A percentile compares a stretch with the other conserved stretches of the same genome.
Evolutionary conservation across 177 flowering plant genomes (phyloP).

Genomic region (Vitis hybrid): DNA sequence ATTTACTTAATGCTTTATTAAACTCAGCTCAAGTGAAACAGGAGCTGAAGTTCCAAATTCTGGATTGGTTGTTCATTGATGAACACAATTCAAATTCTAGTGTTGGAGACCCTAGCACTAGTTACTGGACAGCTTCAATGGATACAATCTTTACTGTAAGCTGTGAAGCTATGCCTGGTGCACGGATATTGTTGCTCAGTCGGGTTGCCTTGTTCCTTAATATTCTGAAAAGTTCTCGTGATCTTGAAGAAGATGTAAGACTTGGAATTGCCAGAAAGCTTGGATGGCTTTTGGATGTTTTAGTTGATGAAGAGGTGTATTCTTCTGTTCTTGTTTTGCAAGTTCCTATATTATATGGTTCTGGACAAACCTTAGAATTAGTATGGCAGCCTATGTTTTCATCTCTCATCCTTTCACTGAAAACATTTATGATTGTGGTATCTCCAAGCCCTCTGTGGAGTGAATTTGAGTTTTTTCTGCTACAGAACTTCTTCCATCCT

Average conservation of each 20-base stretch:
- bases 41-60: conserved; percentile 51
- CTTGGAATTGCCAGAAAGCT: conserved; percentile 58
- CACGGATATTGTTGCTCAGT: conserved; percentile 43
- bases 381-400: conserved; percentile 61
- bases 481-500: conserved; percentile 77
- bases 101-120: conserved; percentile 12
- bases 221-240: conserved; percentile 57
- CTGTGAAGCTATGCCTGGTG: conserved; percentile 35
- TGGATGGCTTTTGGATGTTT: conserved; percentile 53
- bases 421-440: conserved; percentile 63
- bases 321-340: conserved; percentile 51
- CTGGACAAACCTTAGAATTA: conserved; percentile 38
- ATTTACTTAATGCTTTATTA: conserved; percentile 61
- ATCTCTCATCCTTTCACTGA: conserved; percentile 54
- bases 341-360: conserved; percentile 44
- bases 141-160: conserved; percentile 41
- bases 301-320: conserved; percentile 68
- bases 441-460: conserved; percentile 57
- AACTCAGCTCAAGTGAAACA: conserved; percentile 54
- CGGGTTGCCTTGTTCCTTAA: conserved; percentile 55
- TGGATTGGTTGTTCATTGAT: conserved; percentile 66
- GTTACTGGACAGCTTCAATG: conserved; percentile 16
- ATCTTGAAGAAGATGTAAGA: conserved; percentile 52
- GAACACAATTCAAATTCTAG: conserved; percentile 17
- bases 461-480: conserved; percentile 56